Evolutionary conservation across 352 stramenopile species (phyloP).

Genomic region (Phytophthora quininea): DNA sequence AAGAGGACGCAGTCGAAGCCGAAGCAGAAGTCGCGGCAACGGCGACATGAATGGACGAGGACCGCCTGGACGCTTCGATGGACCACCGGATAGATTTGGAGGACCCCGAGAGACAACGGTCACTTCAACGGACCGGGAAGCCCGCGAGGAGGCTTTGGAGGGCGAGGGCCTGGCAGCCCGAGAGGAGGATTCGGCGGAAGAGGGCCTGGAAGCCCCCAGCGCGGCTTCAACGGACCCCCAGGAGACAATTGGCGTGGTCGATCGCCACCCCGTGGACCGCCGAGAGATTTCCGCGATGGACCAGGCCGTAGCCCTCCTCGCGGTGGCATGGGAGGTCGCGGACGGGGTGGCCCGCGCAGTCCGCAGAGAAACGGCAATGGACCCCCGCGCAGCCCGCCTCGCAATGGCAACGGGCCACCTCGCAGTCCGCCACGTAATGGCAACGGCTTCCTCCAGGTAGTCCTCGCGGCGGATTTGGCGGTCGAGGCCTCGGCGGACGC

Average conservation of each 20-base stretch:
- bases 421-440: too few relatives aligned
- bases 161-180: background rate
- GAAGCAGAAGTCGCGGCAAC: conserved; percentile 44
- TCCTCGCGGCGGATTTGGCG: conserved; percentile 16
- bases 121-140: conserved; percentile 21
- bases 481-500: conserved; percentile 15
- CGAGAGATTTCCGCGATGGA: conserved; percentile 34
- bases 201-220: background rate
- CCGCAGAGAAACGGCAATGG: conserved; percentile 4
- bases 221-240: conserved; percentile 1
- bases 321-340: conserved; percentile 22
- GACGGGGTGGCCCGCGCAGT: conserved; percentile 27
- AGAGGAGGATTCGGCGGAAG: background rate
- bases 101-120: conserved; percentile 15
- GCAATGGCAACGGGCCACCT: conserved; percentile 22
- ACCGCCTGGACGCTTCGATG: conserved; percentile 35
- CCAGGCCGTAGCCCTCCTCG: conserved; percentile 33
- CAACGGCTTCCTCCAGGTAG: background rate
- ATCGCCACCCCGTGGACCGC: conserved; percentile 5
- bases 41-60: conserved; percentile 35
- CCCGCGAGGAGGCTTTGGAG: background rate
- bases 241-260: background rate
- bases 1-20: conserved; percentile 30
- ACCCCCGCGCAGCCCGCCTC: conserved; percentile 24
- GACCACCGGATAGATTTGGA: background rate